Evolutionary conservation across 306 rosid genomes (phyloP), one percentile per base, ranked within the genome.

Genomic region (Cercis canadensis): DNA sequence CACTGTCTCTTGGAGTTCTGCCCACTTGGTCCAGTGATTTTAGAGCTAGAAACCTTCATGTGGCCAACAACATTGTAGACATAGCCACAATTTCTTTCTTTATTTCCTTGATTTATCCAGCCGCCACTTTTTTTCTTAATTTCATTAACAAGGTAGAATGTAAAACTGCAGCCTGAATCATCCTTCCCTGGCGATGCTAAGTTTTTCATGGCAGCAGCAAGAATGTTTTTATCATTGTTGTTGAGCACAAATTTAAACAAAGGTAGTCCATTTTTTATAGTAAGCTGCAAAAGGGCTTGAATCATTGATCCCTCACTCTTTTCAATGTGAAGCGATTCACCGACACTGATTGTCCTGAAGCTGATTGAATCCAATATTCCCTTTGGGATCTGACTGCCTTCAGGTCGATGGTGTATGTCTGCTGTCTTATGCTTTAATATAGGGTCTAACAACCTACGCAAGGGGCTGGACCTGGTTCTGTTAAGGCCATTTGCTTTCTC

Each of bases 111-210:
- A 62, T 75, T 85, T 17, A 68, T 84, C 98, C 97, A 94, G 65
- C 87, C 80, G 55, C 97, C 82, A n/a, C 65, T 80, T 73, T 84
- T 90, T 75, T 80, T 87, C 87, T 89, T 94, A 5, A 87, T 75
- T 86, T 94, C 96, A 65, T 90, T 82, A 43, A 94, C 89, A 43
- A 50, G 76, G 81, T 87, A 90, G 87, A 90, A 89, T 15, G 88
- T 86, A 69, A 86, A 87, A 81, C 61, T 81, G 75, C 70, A 87
- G 63, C 83, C 87, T 1, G 59, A 78, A 40, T 75, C 88, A 37
- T 90, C 90, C 79, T 94, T 89, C 67, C 76, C 90, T 5, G 83
- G 67, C 4, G 89, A 77, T 71, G 80, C 44, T 31, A 84, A 62
- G 52, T 74, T 88, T 70, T 72, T 89, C 83, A 73, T 77, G 18